Conservation (phyloP, 805 yeast species). For the Metschnikowia aberdeeniae region DNA sequence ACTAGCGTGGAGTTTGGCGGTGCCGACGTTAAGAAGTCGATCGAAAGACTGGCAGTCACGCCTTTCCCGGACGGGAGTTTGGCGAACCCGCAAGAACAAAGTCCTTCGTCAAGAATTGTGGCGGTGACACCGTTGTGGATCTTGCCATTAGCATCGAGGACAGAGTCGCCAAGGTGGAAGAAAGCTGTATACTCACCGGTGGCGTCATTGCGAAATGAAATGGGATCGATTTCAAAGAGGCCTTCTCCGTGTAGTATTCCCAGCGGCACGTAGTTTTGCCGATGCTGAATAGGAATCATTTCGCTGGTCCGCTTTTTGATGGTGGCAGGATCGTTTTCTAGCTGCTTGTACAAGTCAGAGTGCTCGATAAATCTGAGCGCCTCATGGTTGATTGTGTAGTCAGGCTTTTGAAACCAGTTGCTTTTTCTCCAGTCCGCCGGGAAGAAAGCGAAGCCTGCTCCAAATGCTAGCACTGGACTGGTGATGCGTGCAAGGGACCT, state of each 20-base stretch:
- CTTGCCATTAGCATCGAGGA: constrained; percentile 66
- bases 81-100: constrained; percentile 84
- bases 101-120: constrained; percentile 76
- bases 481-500: constrained; percentile 11
- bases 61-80: constrained; percentile 77
- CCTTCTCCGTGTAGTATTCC: constrained; percentile 69
- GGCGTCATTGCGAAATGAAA: constrained; percentile 50
- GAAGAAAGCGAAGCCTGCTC: constrained; percentile 15
- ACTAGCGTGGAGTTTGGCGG: constrained; percentile 62
- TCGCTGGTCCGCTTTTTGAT: constrained; percentile 14
- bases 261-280: constrained; percentile 59
- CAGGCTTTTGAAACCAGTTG: constrained; percentile 12
- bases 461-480: constrained; percentile 17
- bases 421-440: constrained; percentile 18
- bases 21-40: constrained; percentile 63
- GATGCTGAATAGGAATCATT: constrained; percentile 53
- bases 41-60: constrained; percentile 74
- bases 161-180: constrained; percentile 63
- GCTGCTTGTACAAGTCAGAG: constrained; percentile 16
- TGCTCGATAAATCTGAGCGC: constrained; percentile 35
- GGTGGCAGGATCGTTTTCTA: constrained; percentile 5
- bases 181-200: constrained; percentile 57
- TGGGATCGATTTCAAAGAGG: constrained; percentile 71
- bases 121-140: constrained; percentile 81
- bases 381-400: constrained; percentile 19